Base-by-base conservation (phyloP, 2,329 filamentous ascomycete species). In the Sphaerulina populicola region DNA sequence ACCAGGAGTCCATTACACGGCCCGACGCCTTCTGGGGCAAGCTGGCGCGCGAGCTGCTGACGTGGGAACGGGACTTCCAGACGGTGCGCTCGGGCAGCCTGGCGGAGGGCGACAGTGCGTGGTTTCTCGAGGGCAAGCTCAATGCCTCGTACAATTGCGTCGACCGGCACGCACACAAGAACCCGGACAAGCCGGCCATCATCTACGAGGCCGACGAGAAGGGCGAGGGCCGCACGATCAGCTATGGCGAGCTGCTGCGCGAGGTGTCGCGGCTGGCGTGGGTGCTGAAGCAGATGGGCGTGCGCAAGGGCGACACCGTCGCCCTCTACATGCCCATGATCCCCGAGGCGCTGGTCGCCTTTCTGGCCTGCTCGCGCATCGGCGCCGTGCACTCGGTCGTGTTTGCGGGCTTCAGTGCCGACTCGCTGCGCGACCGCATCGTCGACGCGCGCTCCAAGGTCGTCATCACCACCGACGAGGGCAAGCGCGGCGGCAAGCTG, bases 271-370 rank as follows among this genome's bases (percentile, higher is more conserved):
- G 81, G 70, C 82, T 88, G 12, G 86, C 93, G 40, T 88, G 88
- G 75, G 85, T 86, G 21, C 79, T 98, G 62, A 95, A 90, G 77
- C 81, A 91, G 74, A 93, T 95, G 81, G 93, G 93, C 57, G 91
- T 98, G 54, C 83, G 85, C 75, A 97, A 96, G 77, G 93, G 93
- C 50, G 93, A 98, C 72, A 95, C 90, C 4, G 90, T 98, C 51
- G 93, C 89, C 57, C 86, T 98, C 60, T 98, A 98, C 76, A 75
- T 98, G 59, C 93, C 93, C 69, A 98, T 98, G 93, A 95, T 98
- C 70, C 93, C 93, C 50, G 91, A 98, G 72, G 93, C 93, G 6
- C 65, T 98, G 52, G 77, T 98, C 64, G 85, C 93, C 48, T 87
- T 98, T 71, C 77, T 98, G 51, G 93, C 93, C 55, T 94, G 90